These are phyloP conservation scores for Millerozyma miso DNA, from an alignment of 805 yeast genomes.

Conservation along the genomic window DNA sequence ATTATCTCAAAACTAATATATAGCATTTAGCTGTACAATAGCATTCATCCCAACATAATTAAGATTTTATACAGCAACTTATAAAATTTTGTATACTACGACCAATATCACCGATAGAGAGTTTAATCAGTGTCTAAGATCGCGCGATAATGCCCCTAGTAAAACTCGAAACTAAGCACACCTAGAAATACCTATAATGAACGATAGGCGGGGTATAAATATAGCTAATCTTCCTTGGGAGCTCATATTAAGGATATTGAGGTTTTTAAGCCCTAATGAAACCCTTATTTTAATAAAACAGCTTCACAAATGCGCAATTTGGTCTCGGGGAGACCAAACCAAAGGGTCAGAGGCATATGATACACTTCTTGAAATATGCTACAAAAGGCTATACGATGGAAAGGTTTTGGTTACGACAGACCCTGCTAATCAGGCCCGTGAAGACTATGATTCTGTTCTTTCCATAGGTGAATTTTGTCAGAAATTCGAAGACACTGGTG, in stretches of 20 bases:
- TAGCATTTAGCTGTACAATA: background rate
- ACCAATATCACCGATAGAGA: too few relatives aligned
- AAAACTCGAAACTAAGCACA: too few relatives aligned
- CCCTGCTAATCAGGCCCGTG: constrained; percentile 5
- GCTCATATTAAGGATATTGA: constrained; percentile 13
- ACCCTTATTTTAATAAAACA: constrained; percentile 6
- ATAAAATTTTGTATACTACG: too few relatives aligned
- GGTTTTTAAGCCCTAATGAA: constrained; percentile 11
- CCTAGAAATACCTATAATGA: too few relatives aligned
- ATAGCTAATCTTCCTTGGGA: constrained; percentile 16
- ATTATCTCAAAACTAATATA: constrained; percentile 4
- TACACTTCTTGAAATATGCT: constrained; percentile 9
- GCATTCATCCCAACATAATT: background rate
- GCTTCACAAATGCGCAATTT: background rate
- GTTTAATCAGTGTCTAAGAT: too few relatives aligned
- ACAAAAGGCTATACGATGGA: constrained; percentile 18
- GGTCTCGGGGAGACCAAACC: background rate
- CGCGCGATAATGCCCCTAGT: too few relatives aligned
- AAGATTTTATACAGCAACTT: too few relatives aligned
- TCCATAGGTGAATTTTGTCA: constrained; percentile 11
- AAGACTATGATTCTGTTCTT: constrained; percentile 10
- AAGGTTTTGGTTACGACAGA: constrained; percentile 9
- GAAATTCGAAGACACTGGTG: constrained; percentile 6
- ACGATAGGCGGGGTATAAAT: too few relatives aligned
- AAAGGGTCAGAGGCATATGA: background rate